Base-by-base conservation (phyloP, 202 grass and related monocot genomes). In the Hordeum pubiflorum region DNA sequence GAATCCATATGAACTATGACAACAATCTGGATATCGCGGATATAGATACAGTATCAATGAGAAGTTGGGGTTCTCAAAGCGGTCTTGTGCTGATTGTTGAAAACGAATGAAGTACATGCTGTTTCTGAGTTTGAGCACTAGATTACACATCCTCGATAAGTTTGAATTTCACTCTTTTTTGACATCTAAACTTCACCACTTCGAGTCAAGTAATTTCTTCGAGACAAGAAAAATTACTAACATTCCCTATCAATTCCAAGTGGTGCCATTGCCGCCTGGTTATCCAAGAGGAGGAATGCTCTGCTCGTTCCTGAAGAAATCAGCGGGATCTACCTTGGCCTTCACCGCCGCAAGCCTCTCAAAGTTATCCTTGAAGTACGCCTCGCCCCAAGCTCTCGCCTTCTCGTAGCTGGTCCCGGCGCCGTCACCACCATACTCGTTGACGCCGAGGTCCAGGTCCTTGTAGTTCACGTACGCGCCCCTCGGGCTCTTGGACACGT, bases 401-500 rank as follows among this genome's bases (percentile, higher is more conserved):
- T 80, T 72, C 14, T 32, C 18, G 10, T 84, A 86, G 80, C 27
- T 86, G 3, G 36, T 69, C 21, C 7, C 40, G 9, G 21, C 26
- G 71, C 48, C 69, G 1, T 40, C 13, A 1, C 8, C 32, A 20
- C 68, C 58, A 23, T 62, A 66, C 9, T 82, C 85, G 69, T 84
- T 91, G 13, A 20, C 61, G 9, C 86, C 89, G 32, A 83, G 65
- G 46, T 86, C 86, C 14, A 91, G 69, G 82, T 91, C 86, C 56
- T 58, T 82, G 58, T 84, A 92, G 58, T 92, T 92, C 39, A 87
- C 63, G 71, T 89, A 92, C 5, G 77, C 84, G 29, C 38, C 78
- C 41, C 90, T 89, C 1, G 90, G 90, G 80, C 85, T 92, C 71
- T 81, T 89, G 7, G 70, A 78, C n/a, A 85, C 90, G 58, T 84